phyloP scores from a whole-genome alignment of 768 basidiomycete genomes.

The Mycena leptocephala region DNA sequence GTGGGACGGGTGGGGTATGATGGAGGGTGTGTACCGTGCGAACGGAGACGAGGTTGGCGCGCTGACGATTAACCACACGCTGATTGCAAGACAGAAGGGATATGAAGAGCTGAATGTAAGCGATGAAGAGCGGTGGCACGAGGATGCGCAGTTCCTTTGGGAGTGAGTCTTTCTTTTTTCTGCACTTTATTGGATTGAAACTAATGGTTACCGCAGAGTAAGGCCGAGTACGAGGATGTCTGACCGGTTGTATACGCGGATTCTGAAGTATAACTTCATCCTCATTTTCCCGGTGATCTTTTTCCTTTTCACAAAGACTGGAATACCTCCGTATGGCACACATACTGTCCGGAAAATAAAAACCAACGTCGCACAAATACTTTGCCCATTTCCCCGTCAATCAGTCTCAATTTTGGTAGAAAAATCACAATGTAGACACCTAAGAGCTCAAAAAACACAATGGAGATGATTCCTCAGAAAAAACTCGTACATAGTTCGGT shows the following conservation, averaged over 20 bases:
- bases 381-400: too few relatives aligned
- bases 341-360: too few relatives aligned
- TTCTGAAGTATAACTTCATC: neutral
- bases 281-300: neutral
- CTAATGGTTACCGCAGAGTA: neutral
- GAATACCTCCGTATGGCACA: too few relatives aligned
- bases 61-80: too few relatives aligned
- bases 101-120: slow-evolving; percentile 9
- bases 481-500: too few relatives aligned
- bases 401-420: too few relatives aligned
- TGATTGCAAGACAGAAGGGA: too few relatives aligned
- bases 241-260: neutral
- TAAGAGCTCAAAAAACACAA: too few relatives aligned
- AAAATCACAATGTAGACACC: too few relatives aligned
- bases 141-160: neutral
- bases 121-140: neutral
- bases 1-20: slow-evolving; percentile 16
- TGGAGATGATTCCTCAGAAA: too few relatives aligned
- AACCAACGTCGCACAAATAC: too few relatives aligned
- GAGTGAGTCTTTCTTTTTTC: slow-evolving; percentile 1
- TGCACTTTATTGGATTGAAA: neutral
- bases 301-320: neutral
- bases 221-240: slow-evolving; percentile 11
- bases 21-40: neutral
- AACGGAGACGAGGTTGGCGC: slow-evolving; percentile 15